Percentiles rank a stretch among this genome's conserved stretches.
phyloP scores from a whole-genome alignment of 805 yeast genomes.

The Pichia cephalocereana region DNA sequence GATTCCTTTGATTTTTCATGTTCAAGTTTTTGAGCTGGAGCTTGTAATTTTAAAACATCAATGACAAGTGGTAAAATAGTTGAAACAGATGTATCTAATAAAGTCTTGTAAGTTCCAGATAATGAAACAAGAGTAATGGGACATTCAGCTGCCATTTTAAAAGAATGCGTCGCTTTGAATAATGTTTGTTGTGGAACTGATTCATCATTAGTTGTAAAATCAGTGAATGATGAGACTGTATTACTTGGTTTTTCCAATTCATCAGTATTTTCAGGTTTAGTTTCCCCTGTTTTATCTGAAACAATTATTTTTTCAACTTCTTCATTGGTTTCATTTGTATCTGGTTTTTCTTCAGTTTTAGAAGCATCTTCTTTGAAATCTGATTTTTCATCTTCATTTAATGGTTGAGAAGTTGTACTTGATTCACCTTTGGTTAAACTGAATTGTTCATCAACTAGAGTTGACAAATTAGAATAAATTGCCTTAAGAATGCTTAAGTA shows the following conservation, averaged over 20 bases:
- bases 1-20: constrained; percentile 46
- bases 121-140: constrained; percentile 94
- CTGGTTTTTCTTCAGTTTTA: constrained; percentile 1
- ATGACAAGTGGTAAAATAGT: constrained; percentile 76
- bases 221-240: background rate
- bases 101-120: constrained; percentile 75
- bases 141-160: constrained; percentile 89
- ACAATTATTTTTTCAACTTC: background rate
- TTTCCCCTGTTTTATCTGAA: background rate
- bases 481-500: constrained; percentile 69
- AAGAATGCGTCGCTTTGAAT: constrained; percentile 65
- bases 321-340: background rate
- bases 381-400: background rate
- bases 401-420: too few species aligned
- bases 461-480: constrained; percentile 73
- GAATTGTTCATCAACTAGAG: constrained; percentile 64
- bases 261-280: background rate
- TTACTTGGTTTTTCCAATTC: background rate
- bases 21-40: constrained; percentile 67
- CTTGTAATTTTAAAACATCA: constrained; percentile 65
- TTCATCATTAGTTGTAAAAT: constrained; percentile 33
- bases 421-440: constrained; percentile 15
- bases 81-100: constrained; percentile 64
- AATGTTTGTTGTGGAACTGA: constrained; percentile 37
- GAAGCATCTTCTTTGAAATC: background rate